Conservation (phyloP, 352 stramenopile genomes). For the Globisporangium ultimum region DNA sequence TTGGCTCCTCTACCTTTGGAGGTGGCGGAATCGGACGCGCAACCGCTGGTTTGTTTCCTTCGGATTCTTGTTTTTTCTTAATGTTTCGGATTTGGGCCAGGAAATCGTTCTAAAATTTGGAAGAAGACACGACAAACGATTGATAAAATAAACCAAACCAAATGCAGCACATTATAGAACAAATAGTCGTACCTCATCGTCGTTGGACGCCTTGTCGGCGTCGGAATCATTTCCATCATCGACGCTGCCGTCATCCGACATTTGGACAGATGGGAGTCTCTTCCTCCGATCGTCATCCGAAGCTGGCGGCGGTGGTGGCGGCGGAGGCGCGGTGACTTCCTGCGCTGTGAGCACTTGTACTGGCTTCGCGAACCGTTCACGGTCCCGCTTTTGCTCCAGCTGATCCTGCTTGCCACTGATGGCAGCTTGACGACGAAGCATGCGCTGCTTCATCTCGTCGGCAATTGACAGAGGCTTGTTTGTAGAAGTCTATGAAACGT, state of each 20-base stretch:
- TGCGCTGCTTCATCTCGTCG: conserved; percentile 81
- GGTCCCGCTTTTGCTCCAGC: conserved; percentile 75
- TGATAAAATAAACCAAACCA: too few species aligned
- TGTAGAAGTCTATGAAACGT: conserved; percentile 7
- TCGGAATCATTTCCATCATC: conserved; percentile 36
- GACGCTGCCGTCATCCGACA: conserved; percentile 81
- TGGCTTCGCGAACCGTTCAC: conserved; percentile 63
- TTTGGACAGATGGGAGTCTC: conserved; percentile 62
- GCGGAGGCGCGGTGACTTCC: conserved; percentile 60
- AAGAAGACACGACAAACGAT: background rate
- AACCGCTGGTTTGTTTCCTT: conserved; percentile 21
- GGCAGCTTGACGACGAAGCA: conserved; percentile 68
- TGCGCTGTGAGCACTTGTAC: conserved; percentile 76
- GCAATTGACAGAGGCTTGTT: conserved; percentile 67
- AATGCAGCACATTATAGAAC: background rate
- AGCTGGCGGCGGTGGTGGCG: conserved; percentile 39
- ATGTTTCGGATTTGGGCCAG: conserved; percentile 79
- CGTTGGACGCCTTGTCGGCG: conserved; percentile 59
- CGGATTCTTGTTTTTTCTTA: conserved; percentile 75
- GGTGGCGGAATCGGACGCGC: conserved; percentile 22
- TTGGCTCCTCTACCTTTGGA: conserved; percentile 47
- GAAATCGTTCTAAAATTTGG: conserved; percentile 50
- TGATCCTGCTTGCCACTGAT: conserved; percentile 84
- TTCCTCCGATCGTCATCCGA: conserved; percentile 31
- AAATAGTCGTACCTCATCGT: conserved; percentile 43